These are phyloP conservation scores for Maudiozyma pseudohumilis DNA, from an alignment of 805 yeast genomes.

Conservation along the genomic window DNA sequence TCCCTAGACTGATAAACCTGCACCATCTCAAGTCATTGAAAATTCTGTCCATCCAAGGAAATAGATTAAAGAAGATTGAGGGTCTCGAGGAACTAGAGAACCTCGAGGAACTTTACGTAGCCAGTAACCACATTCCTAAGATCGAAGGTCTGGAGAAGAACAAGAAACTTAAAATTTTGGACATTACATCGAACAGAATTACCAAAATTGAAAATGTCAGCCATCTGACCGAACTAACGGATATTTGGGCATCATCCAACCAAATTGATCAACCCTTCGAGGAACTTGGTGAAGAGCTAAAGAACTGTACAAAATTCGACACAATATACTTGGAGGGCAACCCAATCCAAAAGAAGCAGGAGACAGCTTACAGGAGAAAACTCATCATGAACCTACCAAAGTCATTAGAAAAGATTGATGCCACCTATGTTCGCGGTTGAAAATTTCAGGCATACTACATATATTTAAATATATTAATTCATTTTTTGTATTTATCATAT, in stretches of 20 bases:
- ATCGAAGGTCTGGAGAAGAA: slow-evolving; percentile 74
- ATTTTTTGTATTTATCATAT: too few relatives aligned
- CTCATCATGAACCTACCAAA: slow-evolving; percentile 55
- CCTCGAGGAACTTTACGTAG: slow-evolving; percentile 77
- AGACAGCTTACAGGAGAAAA: slow-evolving; percentile 81
- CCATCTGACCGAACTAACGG: slow-evolving; percentile 67
- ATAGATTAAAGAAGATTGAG: slow-evolving; percentile 66
- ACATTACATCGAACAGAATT: slow-evolving; percentile 69
- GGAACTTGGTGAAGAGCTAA: slow-evolving; percentile 57
- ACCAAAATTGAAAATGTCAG: slow-evolving; percentile 49
- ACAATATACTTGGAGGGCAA: slow-evolving; percentile 92
- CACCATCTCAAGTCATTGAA: slow-evolving; percentile 49
- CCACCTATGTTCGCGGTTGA: slow-evolving; percentile 50
- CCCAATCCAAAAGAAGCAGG: slow-evolving; percentile 65
- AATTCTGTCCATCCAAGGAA: slow-evolving; percentile 81
- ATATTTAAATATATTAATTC: not conserved
- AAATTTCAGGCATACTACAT: not conserved
- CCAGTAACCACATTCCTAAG: slow-evolving; percentile 69
- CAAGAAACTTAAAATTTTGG: slow-evolving; percentile 58
- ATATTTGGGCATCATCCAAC: slow-evolving; percentile 88
- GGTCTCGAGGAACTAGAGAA: slow-evolving; percentile 64
- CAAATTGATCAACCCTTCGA: slow-evolving; percentile 51
- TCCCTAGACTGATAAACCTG: slow-evolving; percentile 55
- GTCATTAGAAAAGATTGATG: slow-evolving; percentile 76
- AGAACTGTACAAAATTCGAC: slow-evolving; percentile 52